phyloP scores from a whole-genome alignment of 2,329 filamentous ascomycete species.

The Hypoxylon sp. region DNA sequence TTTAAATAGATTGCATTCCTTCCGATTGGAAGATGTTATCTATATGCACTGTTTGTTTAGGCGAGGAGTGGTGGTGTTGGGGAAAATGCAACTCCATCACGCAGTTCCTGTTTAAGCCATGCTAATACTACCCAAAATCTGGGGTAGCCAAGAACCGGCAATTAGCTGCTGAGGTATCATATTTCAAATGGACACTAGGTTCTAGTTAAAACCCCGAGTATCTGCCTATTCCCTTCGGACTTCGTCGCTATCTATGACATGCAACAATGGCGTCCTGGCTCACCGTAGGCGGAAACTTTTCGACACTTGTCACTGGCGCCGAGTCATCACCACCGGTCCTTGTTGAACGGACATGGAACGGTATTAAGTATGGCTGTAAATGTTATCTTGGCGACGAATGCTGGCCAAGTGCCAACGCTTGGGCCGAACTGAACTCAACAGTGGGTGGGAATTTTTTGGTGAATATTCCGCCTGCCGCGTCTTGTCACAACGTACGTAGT shows the following conservation, averaged over 20 bases:
- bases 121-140: slow-evolving; percentile 25
- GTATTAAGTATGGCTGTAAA: slow-evolving; percentile 53
- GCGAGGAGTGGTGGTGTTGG: slow-evolving; percentile 1
- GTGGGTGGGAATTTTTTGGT: slow-evolving; percentile 56
- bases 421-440: slow-evolving; percentile 55
- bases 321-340: slow-evolving; percentile 27
- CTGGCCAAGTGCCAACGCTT: slow-evolving; percentile 52
- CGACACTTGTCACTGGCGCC: slow-evolving; percentile 24
- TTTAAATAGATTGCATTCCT: slow-evolving; percentile 13
- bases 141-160: slow-evolving; percentile 17
- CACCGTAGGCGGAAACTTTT: slow-evolving; percentile 28
- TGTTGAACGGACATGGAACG: slow-evolving; percentile 49
- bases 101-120: slow-evolving; percentile 4
- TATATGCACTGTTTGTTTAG: slow-evolving; percentile 12
- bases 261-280: slow-evolving; percentile 37
- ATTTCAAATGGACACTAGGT: slow-evolving; percentile 24
- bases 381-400: slow-evolving; percentile 54
- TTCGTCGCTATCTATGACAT: slow-evolving; percentile 2
- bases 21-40: slow-evolving; percentile 22
- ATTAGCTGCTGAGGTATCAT: background rate
- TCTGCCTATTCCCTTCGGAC: background rate
- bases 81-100: slow-evolving; percentile 18
- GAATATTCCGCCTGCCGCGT: slow-evolving; percentile 52
- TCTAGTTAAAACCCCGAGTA: background rate
- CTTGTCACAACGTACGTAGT: slow-evolving; percentile 55